Evolutionary conservation across 495 filamentous ascomycete genomes (phyloP).

Genomic region (Talaromyces liani): DNA sequence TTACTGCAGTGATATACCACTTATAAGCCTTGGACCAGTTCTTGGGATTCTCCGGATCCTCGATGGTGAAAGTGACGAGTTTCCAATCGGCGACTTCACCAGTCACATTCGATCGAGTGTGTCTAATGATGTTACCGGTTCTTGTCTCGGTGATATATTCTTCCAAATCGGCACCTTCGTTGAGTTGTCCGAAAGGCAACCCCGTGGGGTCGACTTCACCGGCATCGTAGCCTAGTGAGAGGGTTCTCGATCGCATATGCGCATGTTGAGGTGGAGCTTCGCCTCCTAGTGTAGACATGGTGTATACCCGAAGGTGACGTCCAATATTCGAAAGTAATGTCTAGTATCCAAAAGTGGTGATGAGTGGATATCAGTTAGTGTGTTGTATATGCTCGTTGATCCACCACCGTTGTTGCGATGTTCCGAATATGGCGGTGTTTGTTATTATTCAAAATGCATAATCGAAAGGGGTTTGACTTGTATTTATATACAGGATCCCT

Average conservation of each 20-base stretch:
- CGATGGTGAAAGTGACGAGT: slow-evolving; percentile 61
- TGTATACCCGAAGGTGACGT: not conserved
- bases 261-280: slow-evolving; percentile 1
- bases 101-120: slow-evolving; percentile 40
- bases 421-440: not conserved
- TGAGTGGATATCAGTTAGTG: not conserved
- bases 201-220: slow-evolving; percentile 27
- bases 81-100: slow-evolving; percentile 54
- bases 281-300: not conserved
- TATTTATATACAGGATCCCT: not conserved
- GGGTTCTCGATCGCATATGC: slow-evolving; percentile 12
- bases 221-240: slow-evolving; percentile 17
- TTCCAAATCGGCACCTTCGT: slow-evolving; percentile 47
- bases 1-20: slow-evolving; percentile 60
- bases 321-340: not conserved
- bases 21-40: slow-evolving; percentile 53
- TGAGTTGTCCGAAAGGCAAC: slow-evolving; percentile 58
- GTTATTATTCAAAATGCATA: not conserved
- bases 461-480: not conserved
- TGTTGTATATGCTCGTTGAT: not conserved
- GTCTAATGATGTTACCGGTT: slow-evolving; percentile 51
- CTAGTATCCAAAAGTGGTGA: too few species aligned
- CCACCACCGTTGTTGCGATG: not conserved
- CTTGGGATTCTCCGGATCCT: slow-evolving; percentile 53
- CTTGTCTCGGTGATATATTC: slow-evolving; percentile 59